phyloP scores from a whole-genome alignment of 140 eudicot species.

The Ambrosia hybrid region DNA sequence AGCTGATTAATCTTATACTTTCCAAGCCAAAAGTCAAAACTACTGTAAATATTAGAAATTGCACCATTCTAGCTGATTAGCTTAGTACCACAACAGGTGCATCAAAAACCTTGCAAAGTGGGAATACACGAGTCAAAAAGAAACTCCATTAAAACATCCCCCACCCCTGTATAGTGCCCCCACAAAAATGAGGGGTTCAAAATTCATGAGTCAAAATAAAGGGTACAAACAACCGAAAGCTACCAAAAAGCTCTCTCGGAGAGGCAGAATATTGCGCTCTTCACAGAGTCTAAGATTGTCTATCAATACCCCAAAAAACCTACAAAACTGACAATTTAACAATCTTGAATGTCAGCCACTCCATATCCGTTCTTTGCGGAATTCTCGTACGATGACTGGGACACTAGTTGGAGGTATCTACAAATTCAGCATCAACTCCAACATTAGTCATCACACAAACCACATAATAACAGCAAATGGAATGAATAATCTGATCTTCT shows the following conservation, averaged over 20 bases:
- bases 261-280: conserved; percentile 88
- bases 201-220: not conserved
- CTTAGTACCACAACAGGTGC: too few relatives aligned
- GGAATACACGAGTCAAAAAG: too few relatives aligned
- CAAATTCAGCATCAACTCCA: conserved; percentile 3
- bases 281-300: conserved; percentile 42
- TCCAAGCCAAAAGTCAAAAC: too few relatives aligned
- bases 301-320: conserved; percentile 6
- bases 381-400: conserved; percentile 91
- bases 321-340: conserved; percentile 3
- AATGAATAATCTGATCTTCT: too few relatives aligned
- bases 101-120: too few relatives aligned
- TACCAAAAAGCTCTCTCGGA: conserved; percentile 32
- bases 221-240: not conserved
- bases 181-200: not conserved
- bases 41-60: too few relatives aligned
- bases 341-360: conserved; percentile 12
- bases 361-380: conserved; percentile 64
- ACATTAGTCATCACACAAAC: not conserved
- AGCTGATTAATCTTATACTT: too few relatives aligned
- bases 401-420: conserved; percentile 97
- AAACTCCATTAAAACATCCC: not conserved
- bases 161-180: not conserved
- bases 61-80: too few relatives aligned
- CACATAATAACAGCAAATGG: not conserved